These are phyloP conservation scores for Hericium alpestre DNA, from an alignment of 768 basidiomycete species.

Conservation along the genomic window DNA sequence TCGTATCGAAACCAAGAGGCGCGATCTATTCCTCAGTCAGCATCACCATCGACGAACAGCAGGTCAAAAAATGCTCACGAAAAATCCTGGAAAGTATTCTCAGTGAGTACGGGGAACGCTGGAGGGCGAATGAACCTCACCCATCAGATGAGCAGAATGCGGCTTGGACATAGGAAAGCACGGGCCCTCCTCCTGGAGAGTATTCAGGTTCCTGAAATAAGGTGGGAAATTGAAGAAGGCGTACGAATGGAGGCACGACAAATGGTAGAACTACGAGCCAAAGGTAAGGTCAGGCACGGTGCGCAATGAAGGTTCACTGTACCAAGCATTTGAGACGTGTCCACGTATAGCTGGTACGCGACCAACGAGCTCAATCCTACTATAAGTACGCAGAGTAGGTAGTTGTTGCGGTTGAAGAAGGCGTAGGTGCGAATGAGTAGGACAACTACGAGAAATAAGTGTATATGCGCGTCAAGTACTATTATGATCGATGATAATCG, in stretches of 20 bases:
- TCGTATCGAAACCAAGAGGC: constrained; percentile 69
- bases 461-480: not conserved
- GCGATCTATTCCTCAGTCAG: constrained; percentile 43
- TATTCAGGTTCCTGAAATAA: not conserved
- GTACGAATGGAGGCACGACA: constrained; percentile 50
- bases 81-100: constrained; percentile 49
- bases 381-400: constrained; percentile 53
- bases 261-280: constrained; percentile 35
- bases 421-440: constrained; percentile 78
- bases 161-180: constrained; percentile 78
- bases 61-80: constrained; percentile 12
- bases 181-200: constrained; percentile 41
- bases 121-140: constrained; percentile 24
- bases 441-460: constrained; percentile 35
- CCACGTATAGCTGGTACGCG: constrained; percentile 74
- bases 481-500: not conserved
- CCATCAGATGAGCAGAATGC: constrained; percentile 73
- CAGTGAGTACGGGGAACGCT: constrained; percentile 5
- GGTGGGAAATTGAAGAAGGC: constrained; percentile 9
- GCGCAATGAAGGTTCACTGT: not conserved
- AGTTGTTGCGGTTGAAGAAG: constrained; percentile 72
- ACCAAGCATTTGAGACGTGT: constrained; percentile 70
- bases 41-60: not conserved
- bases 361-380: constrained; percentile 62
- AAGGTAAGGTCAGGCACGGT: not conserved